Evolutionary conservation across 2,329 filamentous ascomycete species (phyloP).

Genomic region (Arthroderma sp.): DNA sequence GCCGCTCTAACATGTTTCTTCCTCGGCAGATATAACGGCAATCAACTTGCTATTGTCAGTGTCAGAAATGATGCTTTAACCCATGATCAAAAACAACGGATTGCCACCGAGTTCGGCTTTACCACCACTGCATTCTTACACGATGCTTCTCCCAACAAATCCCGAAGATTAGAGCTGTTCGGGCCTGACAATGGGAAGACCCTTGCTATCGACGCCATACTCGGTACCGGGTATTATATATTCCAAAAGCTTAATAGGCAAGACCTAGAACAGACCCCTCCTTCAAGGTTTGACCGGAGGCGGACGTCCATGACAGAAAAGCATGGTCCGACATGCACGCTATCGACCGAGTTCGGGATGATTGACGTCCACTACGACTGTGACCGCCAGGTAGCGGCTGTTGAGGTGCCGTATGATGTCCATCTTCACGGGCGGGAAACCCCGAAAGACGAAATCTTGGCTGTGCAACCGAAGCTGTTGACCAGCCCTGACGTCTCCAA

Average conservation of each 20-base stretch:
- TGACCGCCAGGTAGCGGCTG: slow-evolving; percentile 37
- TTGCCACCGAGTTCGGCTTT: slow-evolving; percentile 51
- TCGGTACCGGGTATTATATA: slow-evolving; percentile 43
- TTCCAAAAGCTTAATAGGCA: slow-evolving; percentile 16
- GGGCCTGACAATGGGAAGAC: slow-evolving; percentile 41
- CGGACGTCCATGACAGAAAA: not conserved
- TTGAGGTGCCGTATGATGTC: slow-evolving; percentile 53
- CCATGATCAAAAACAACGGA: slow-evolving; percentile 42
- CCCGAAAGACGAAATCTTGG: slow-evolving; percentile 16
- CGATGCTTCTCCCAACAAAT: slow-evolving; percentile 25
- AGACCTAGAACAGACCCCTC: slow-evolving; percentile 3
- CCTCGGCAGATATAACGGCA: slow-evolving; percentile 29
- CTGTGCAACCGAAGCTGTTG: slow-evolving; percentile 15
- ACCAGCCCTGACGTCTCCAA: slow-evolving; percentile 15
- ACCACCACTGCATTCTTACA: slow-evolving; percentile 53
- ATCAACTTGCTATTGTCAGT: slow-evolving; percentile 47
- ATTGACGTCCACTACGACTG: slow-evolving; percentile 31
- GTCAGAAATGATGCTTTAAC: slow-evolving; percentile 35
- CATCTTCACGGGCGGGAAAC: slow-evolving; percentile 41
- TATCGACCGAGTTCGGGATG: slow-evolving; percentile 19
- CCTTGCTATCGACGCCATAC: slow-evolving; percentile 50
- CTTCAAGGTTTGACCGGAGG: no score
- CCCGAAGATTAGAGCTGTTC: slow-evolving; percentile 46
- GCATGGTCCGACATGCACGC: slow-evolving; percentile 6
- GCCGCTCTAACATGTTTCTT: slow-evolving; percentile 1